These are phyloP conservation scores for Fusarium sterilihyphosum DNA, from an alignment of 2,329 filamentous ascomycete species.

Conservation along the genomic window DNA sequence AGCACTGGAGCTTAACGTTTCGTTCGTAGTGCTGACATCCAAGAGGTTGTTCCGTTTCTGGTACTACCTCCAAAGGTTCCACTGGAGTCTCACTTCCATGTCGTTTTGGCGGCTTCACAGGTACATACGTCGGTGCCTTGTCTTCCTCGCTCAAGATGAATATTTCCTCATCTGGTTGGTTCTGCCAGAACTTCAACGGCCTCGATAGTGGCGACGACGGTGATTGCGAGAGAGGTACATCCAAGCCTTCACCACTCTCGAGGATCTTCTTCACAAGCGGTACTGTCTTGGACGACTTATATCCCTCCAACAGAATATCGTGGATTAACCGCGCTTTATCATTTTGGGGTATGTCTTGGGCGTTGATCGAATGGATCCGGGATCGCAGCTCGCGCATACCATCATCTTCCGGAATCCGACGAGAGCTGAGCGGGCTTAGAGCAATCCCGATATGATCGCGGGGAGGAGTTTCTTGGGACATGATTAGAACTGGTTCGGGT, in stretches of 20 bases:
- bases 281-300: slow-evolving; percentile 54
- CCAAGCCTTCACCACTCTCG: slow-evolving; percentile 33
- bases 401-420: slow-evolving; percentile 76
- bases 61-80: slow-evolving; percentile 26
- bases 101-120: slow-evolving; percentile 58
- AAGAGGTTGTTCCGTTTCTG: slow-evolving; percentile 57
- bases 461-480: slow-evolving; percentile 36
- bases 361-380: slow-evolving; percentile 75
- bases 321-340: slow-evolving; percentile 81
- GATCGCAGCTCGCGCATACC: slow-evolving; percentile 75
- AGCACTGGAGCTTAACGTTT: slow-evolving; percentile 96
- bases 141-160: slow-evolving; percentile 69
- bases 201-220: slow-evolving; percentile 55
- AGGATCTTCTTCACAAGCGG: slow-evolving; percentile 26
- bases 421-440: slow-evolving; percentile 44
- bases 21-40: slow-evolving; percentile 94
- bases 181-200: slow-evolving; percentile 69
- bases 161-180: slow-evolving; percentile 55
- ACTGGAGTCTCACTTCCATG: slow-evolving; percentile 55
- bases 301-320: slow-evolving; percentile 74
- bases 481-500: slow-evolving; percentile 26
- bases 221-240: slow-evolving; percentile 52
- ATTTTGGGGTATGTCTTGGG: slow-evolving; percentile 62
- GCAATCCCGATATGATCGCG: slow-evolving; percentile 50
- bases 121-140: slow-evolving; percentile 73